These are phyloP conservation scores for Coffea canephora DNA, from an alignment of 257 asterid genomes.

Conservation along the genomic window DNA sequence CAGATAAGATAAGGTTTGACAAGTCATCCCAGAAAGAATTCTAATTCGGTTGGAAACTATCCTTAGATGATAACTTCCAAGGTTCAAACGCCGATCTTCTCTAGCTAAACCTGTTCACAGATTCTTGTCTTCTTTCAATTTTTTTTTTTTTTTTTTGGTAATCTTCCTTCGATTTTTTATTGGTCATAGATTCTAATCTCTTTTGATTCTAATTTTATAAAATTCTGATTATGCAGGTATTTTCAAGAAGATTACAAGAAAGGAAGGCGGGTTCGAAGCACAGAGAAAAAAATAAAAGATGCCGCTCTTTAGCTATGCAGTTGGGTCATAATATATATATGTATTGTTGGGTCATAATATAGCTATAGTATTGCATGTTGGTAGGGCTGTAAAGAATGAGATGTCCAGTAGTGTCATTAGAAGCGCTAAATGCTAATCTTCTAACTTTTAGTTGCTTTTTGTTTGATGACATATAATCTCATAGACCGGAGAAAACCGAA, in stretches of 20 bases:
- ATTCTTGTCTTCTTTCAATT: too few species aligned
- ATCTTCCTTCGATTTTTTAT: background rate
- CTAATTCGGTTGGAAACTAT: too few species aligned
- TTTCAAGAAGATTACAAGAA: slow-evolving; percentile 26
- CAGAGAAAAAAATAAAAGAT: slow-evolving; percentile 25
- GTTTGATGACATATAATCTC: slow-evolving; percentile 11
- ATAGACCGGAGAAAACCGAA: slow-evolving; percentile 5
- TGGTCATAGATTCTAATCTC: too few species aligned
- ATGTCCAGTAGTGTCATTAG: slow-evolving; percentile 23
- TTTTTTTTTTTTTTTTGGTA: too few species aligned
- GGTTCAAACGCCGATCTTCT: too few species aligned
- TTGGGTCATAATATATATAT: background rate
- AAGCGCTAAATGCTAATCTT: slow-evolving; percentile 21
- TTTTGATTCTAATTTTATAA: background rate
- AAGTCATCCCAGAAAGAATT: too few species aligned
- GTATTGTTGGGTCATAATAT: too few species aligned
- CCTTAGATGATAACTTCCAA: too few species aligned
- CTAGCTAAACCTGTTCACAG: too few species aligned
- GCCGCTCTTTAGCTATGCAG: background rate
- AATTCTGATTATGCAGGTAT: slow-evolving; percentile 32
- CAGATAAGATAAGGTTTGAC: too few species aligned
- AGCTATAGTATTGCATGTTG: slow-evolving; percentile 12
- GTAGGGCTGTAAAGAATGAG: slow-evolving; percentile 32
- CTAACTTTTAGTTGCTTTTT: slow-evolving; percentile 27
- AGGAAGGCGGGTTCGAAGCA: slow-evolving; percentile 41